Evolutionary conservation across 768 basidiomycete genomes (phyloP), one percentile per base, ranked within the genome.

Genomic region (Brasilioporus rufonigricans): DNA sequence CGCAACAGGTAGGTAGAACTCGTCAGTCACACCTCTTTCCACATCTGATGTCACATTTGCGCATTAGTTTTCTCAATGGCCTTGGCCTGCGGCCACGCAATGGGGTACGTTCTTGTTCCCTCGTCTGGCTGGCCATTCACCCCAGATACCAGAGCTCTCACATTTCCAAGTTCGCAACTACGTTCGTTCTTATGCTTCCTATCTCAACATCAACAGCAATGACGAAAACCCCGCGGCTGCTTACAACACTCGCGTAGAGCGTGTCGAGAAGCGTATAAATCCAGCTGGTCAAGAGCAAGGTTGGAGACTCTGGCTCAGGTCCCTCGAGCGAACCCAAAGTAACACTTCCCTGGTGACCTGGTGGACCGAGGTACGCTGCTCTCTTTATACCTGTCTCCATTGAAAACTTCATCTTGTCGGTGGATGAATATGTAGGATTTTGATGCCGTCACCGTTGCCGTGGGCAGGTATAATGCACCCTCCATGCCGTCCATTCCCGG

Each of bases 191-290:
- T 60, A 60, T 23, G 48, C 58, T 12, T 59, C 58, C 9, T 60
- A 50, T 24, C 52, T 60, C 10, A 46, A 46, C 24, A 38, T 60
- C 18, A 60, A 59, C 9, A 59, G 58, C 35, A 59, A 80, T 49
- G 79, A 79, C 48, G 63, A 65, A 10, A 77, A 73, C 51, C 66
- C 69, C 0, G 62, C 71, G 23, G 54, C 73, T 2, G 71, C 73
- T 3, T 80, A 76, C 64, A 77, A 77, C 62, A 81, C 80, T 0
- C 76, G 79, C 11, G 78, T 82, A 8, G 79, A 81, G 51, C 65
- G 63, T 13, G 65, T 76, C 29, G 72, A 78, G 55, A 81, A 80
- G 53, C 60, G 68, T 0, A 48, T 62, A 18, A 62, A 72, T 52
- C 5, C 49, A 29, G 33, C 29, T 4, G 44, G 44, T 8, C 27